A percentile compares a stretch with the other conserved stretches of the same genome.
Evolutionary conservation across 1,284 basidiomycete genomes (phyloP).

Genomic region (Apiotrichum montevideense): DNA sequence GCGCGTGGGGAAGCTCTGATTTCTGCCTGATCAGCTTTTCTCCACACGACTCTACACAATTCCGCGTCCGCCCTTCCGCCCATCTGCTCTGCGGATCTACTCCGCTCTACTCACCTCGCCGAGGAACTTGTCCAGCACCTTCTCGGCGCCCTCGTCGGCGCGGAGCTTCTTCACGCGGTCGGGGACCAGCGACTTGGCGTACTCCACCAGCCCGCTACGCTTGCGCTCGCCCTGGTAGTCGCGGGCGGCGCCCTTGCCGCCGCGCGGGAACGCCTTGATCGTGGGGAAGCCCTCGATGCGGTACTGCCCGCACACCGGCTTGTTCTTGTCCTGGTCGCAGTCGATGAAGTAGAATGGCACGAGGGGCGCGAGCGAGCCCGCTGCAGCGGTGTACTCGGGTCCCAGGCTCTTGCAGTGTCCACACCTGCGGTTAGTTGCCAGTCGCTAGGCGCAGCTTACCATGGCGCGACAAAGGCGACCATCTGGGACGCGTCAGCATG

Average conservation of each 20-base stretch:
- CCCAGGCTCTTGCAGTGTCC: conserved; percentile 78
- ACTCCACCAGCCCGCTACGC: conserved; percentile 67
- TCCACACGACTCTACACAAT: too few relatives aligned
- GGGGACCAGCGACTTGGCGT: conserved; percentile 68
- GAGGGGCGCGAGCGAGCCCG: conserved; percentile 68
- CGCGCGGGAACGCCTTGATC: conserved; percentile 76
- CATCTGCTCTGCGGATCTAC: not conserved
- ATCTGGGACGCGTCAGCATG: conserved; percentile 42
- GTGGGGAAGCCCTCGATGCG: conserved; percentile 91
- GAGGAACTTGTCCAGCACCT: conserved; percentile 35
- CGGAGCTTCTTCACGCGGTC: conserved; percentile 59
- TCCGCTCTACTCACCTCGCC: conserved; percentile 27
- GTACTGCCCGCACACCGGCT: conserved; percentile 71
- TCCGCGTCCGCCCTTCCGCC: too few relatives aligned
- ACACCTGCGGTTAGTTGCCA: conserved; percentile 40
- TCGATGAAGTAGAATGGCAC: conserved; percentile 85
- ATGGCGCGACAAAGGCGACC: conserved; percentile 84
- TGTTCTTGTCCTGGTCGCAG: conserved; percentile 80
- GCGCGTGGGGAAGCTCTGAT: conserved; percentile 56
- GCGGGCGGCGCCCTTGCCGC: conserved; percentile 58
- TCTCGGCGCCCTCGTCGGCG: conserved; percentile 50
- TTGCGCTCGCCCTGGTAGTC: conserved; percentile 70
- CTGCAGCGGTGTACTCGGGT: conserved; percentile 79
- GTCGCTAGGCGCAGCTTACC: conserved; percentile 53
- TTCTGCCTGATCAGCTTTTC: conserved; percentile 50